Evolutionary conservation across 1,284 basidiomycete species (phyloP).

Genomic region (Termitomyces sp.): DNA sequence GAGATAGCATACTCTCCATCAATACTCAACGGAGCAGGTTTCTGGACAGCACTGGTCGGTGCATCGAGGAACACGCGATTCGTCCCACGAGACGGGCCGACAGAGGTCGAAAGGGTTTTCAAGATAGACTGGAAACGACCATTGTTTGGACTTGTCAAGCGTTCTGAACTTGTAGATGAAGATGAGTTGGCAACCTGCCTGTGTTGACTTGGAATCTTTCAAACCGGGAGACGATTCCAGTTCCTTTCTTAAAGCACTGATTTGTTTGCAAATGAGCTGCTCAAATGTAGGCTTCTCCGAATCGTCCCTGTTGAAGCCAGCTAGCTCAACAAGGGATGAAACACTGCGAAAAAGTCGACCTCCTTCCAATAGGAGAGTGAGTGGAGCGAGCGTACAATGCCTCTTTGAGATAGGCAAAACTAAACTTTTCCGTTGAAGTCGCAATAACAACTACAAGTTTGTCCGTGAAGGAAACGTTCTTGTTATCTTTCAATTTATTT

Average conservation of each 20-base stretch:
- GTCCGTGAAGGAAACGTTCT: constrained; percentile 62
- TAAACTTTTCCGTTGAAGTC: constrained; percentile 57
- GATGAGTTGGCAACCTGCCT: neutral
- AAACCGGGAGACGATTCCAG: constrained; percentile 34
- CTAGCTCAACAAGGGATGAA: constrained; percentile 55
- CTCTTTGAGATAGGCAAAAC: constrained; percentile 82
- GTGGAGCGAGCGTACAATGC: constrained; percentile 58
- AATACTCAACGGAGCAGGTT: neutral
- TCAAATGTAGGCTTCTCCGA: constrained; percentile 41
- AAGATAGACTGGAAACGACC: constrained; percentile 19
- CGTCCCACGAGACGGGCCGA: constrained; percentile 1
- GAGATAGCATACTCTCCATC: neutral
- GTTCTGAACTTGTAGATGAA: neutral
- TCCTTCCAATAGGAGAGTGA: neutral
- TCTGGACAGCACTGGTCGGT: neutral
- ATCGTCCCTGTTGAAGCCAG: constrained; percentile 40
- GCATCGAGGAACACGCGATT: neutral
- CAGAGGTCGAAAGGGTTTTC: constrained; percentile 19
- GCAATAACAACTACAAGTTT: constrained; percentile 56
- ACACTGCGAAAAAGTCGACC: constrained; percentile 37
- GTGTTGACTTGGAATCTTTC: neutral
- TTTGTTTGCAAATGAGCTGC: constrained; percentile 46
- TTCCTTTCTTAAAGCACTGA: constrained; percentile 55
- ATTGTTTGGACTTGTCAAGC: constrained; percentile 3
- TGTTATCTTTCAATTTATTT: constrained; percentile 58